A percentile compares a stretch with the other conserved stretches of the same genome.
phyloP scores from a whole-genome alignment of 2,329 filamentous ascomycete species.

The Botrytis byssoidea region DNA sequence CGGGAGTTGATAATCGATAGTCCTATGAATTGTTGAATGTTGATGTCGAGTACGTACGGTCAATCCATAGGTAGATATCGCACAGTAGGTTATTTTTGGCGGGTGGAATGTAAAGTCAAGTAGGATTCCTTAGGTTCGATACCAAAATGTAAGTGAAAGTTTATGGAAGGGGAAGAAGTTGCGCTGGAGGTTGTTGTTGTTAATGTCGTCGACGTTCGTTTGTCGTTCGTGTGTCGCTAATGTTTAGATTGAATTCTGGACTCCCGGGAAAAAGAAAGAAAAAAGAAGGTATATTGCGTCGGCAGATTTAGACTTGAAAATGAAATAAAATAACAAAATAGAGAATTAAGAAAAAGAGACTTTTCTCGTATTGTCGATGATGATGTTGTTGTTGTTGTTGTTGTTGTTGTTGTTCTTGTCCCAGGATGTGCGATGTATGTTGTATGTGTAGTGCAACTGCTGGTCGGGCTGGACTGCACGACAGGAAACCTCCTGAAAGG shows the following conservation, averaged over 20 bases:
- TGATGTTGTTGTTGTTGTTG: not conserved
- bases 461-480: not conserved
- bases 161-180: not conserved
- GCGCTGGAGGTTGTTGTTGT: not conserved
- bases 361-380: not conserved
- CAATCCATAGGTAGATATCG: slow-evolving; percentile 5
- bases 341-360: not conserved
- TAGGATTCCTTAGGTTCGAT: not conserved
- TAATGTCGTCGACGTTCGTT: slow-evolving; percentile 1
- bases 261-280: not conserved
- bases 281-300: slow-evolving; percentile 6
- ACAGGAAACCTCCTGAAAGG: not conserved
- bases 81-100: not conserved
- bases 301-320: not conserved
- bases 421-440: not conserved
- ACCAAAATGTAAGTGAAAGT: not conserved
- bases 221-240: not conserved
- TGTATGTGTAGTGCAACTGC: not conserved
- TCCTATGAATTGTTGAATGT: not conserved
- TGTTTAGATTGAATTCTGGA: not conserved
- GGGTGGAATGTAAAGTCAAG: not conserved
- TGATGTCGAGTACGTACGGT: not conserved
- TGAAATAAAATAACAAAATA: not conserved
- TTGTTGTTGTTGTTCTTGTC: not conserved
- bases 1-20: not conserved